These are phyloP conservation scores for Canariomyces notabilis DNA, from an alignment of 2,329 filamentous ascomycete species.

Conservation along the genomic window DNA sequence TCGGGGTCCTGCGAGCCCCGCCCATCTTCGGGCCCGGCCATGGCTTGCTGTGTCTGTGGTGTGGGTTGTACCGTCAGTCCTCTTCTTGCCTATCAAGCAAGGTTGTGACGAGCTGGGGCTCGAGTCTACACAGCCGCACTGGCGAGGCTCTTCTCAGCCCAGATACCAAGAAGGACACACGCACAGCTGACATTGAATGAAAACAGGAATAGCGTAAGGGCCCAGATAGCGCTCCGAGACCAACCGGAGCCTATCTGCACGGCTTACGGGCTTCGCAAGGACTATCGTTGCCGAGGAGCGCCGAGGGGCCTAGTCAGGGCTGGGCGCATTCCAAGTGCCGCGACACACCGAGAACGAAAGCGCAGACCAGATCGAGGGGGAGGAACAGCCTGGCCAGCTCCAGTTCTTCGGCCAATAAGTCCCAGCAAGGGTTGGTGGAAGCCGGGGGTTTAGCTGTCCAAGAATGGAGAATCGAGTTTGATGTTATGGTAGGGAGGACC, in stretches of 20 bases:
- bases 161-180: slow-evolving; percentile 11
- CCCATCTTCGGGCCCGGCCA: slow-evolving; percentile 4
- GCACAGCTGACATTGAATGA: slow-evolving; percentile 37
- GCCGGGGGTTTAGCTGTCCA: too few species aligned
- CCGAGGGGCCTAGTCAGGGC: slow-evolving; percentile 8
- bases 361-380: too few species aligned
- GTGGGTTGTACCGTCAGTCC: background rate
- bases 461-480: slow-evolving; percentile 4
- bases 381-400: too few species aligned
- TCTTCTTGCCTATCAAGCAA: background rate
- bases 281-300: background rate
- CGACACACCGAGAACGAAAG: background rate
- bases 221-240: background rate
- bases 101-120: too few species aligned
- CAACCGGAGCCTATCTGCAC: background rate
- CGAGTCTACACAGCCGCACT: background rate
- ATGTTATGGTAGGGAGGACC: slow-evolving; percentile 16
- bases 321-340: slow-evolving; percentile 11
- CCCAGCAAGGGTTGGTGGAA: too few species aligned
- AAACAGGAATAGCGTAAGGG: slow-evolving; percentile 6
- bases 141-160: background rate
- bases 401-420: too few species aligned
- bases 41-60: slow-evolving; percentile 13
- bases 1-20: background rate
- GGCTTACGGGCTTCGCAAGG: background rate